Evolutionary conservation across 2,329 filamentous ascomycete genomes (phyloP).

Genomic region (Fusarium setosum): DNA sequence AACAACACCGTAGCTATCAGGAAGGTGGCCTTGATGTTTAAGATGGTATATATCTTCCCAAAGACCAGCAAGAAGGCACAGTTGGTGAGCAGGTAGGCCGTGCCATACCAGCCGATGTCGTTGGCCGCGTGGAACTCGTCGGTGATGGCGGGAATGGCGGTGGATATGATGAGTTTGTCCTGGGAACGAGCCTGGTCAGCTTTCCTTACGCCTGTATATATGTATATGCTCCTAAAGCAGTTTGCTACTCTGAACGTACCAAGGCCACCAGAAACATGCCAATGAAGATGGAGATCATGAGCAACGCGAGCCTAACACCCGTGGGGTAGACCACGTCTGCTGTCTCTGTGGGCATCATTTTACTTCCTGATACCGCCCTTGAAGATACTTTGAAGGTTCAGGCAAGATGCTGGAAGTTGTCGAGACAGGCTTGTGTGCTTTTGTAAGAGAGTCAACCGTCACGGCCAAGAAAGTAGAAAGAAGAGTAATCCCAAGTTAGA

Average conservation of each 20-base stretch:
- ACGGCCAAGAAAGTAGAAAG: too few relatives aligned
- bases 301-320: not conserved
- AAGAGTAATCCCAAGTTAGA: too few relatives aligned
- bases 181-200: slow-evolving; percentile 3
- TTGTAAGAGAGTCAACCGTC: too few relatives aligned
- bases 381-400: too few relatives aligned
- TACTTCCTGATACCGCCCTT: not conserved
- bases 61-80: slow-evolving; percentile 51
- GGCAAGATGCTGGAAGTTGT: too few relatives aligned
- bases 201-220: too few relatives aligned
- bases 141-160: slow-evolving; percentile 47
- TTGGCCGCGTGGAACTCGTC: slow-evolving; percentile 44
- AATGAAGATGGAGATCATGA: slow-evolving; percentile 16
- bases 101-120: slow-evolving; percentile 47
- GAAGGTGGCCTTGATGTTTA: slow-evolving; percentile 43
- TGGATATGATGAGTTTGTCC: slow-evolving; percentile 53
- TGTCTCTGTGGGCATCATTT: not conserved
- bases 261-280: slow-evolving; percentile 18
- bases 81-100: slow-evolving; percentile 53
- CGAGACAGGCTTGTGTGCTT: too few relatives aligned
- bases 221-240: not conserved
- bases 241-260: not conserved
- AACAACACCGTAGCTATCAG: slow-evolving; percentile 41
- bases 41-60: slow-evolving; percentile 58
- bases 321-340: not conserved